A percentile compares a stretch with the other conserved stretches of the same genome.
Conservation (phyloP, 2,329 filamentous ascomycete genomes). For the Purpureocillium takamizusanense region DNA sequence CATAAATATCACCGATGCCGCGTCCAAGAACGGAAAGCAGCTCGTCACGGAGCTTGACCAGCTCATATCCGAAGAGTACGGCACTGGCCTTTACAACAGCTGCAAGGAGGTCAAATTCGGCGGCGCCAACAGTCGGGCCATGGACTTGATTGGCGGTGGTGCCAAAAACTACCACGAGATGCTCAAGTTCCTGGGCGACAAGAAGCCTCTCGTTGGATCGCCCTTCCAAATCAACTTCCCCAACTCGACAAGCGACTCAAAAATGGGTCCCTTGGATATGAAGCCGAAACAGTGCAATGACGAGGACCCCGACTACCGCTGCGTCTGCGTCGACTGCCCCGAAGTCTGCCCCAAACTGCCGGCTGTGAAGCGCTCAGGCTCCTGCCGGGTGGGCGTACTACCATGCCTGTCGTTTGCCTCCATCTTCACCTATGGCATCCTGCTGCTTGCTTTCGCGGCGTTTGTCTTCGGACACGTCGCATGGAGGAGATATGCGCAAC, state of each 20-base stretch:
- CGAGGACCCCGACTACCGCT: constrained; percentile 74
- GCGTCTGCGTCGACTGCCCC: constrained; percentile 89
- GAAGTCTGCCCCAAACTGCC: constrained; percentile 77
- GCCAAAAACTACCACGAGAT: constrained; percentile 84
- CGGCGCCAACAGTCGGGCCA: constrained; percentile 84
- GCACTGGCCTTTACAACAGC: constrained; percentile 84
- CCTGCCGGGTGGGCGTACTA: constrained; percentile 78
- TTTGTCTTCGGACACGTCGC: constrained; percentile 66
- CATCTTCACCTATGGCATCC: constrained; percentile 73
- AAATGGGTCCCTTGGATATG: constrained; percentile 66
- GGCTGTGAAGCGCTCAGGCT: constrained; percentile 56
- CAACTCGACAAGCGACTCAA: constrained; percentile 47
- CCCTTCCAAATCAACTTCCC: constrained; percentile 98
- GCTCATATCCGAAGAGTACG: constrained; percentile 75
- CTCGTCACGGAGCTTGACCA: constrained; percentile 89
- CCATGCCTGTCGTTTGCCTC: constrained; percentile 91
- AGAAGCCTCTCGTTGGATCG: constrained; percentile 74
- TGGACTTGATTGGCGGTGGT: constrained; percentile 91
- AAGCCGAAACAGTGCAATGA: constrained; percentile 83
- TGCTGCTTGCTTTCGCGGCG: constrained; percentile 58
- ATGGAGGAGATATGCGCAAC: constrained; percentile 63
- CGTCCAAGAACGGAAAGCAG: constrained; percentile 46
- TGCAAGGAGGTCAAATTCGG: constrained; percentile 99
- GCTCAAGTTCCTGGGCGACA: constrained; percentile 85
- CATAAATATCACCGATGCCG: constrained; percentile 77